phyloP scores from a whole-genome alignment of 129 eudicot genomes.

The Helichrysum umbraculigerum region DNA sequence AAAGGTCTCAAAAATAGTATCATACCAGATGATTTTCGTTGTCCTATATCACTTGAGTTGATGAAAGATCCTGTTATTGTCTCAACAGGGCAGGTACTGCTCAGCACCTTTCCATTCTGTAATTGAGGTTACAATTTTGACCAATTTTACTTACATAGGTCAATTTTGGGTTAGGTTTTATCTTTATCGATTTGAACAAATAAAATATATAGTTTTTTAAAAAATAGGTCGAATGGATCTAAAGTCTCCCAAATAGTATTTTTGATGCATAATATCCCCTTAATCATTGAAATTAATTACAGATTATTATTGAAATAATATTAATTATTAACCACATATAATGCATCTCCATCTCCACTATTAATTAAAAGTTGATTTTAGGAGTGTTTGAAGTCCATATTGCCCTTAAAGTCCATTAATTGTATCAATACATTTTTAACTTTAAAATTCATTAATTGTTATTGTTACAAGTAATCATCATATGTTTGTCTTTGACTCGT shows the following conservation, averaged over 20 bases:
- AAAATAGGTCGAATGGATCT: neutral
- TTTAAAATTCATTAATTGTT: too few relatives aligned
- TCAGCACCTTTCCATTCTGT: neutral
- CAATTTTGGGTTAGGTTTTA: neutral
- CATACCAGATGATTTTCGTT: constrained; percentile 95
- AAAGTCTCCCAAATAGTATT: neutral
- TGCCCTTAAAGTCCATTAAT: too few relatives aligned
- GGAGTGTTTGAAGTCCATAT: too few relatives aligned
- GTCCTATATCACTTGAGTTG: constrained; percentile 92
- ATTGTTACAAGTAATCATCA: too few relatives aligned
- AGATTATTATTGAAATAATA: neutral
- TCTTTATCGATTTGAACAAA: neutral
- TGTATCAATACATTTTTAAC: too few relatives aligned
- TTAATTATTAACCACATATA: too few relatives aligned
- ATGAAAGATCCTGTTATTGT: constrained; percentile 98
- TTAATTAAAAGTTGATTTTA: too few relatives aligned
- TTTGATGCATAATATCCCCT: neutral
- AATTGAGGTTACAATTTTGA: neutral
- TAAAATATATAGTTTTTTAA: neutral
- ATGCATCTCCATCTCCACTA: too few relatives aligned
- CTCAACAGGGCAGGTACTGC: constrained; percentile 87
- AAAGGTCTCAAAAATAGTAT: constrained; percentile 44
- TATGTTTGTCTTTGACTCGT: too few relatives aligned
- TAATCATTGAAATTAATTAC: neutral
- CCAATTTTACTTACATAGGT: neutral